Conservation (phyloP, 2,329 filamentous ascomycete species). For the Cryphonectria nitschkei region DNA sequence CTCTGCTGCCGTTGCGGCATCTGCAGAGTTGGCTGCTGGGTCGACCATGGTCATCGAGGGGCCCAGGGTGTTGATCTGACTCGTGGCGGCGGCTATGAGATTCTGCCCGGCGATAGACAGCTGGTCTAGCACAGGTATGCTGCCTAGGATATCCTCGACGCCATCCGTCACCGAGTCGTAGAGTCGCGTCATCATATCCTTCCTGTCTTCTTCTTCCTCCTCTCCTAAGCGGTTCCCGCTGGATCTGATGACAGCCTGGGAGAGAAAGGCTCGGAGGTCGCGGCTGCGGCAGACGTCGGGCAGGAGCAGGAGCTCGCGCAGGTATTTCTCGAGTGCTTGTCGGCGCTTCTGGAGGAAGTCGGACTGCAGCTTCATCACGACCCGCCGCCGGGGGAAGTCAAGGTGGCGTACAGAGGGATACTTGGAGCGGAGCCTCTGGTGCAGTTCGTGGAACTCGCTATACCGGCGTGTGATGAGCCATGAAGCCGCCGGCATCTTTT, state of each 20-base stretch:
- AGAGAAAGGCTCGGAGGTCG: constrained; percentile 89
- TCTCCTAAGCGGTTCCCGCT: constrained; percentile 54
- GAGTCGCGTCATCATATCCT: constrained; percentile 88
- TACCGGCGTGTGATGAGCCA: constrained; percentile 94
- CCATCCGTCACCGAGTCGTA: constrained; percentile 98
- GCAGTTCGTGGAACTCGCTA: constrained; percentile 94
- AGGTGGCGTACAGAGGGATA: constrained; percentile 88
- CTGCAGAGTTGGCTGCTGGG: constrained; percentile 56
- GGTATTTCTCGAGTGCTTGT: constrained; percentile 80
- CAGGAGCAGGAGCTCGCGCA: constrained; percentile 78
- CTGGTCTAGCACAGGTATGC: constrained; percentile 93
- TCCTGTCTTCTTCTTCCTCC: constrained; percentile 64
- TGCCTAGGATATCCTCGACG: constrained; percentile 96
- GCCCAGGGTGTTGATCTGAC: constrained; percentile 58
- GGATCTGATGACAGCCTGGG: constrained; percentile 77
- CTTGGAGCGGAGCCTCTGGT: constrained; percentile 81
- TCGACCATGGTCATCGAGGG: constrained; percentile 24
- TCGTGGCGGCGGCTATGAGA: constrained; percentile 76
- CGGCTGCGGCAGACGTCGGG: constrained; percentile 94
- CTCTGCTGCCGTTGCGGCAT: constrained; percentile 63
- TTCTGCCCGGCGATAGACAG: constrained; percentile 92
- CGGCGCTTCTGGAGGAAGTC: constrained; percentile 93
- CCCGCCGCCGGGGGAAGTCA: constrained; percentile 87
- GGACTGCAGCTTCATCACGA: constrained; percentile 95
- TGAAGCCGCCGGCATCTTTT: constrained; percentile 94